Conservation (phyloP, 805 yeast species). For the Lachancea nothofagi region DNA sequence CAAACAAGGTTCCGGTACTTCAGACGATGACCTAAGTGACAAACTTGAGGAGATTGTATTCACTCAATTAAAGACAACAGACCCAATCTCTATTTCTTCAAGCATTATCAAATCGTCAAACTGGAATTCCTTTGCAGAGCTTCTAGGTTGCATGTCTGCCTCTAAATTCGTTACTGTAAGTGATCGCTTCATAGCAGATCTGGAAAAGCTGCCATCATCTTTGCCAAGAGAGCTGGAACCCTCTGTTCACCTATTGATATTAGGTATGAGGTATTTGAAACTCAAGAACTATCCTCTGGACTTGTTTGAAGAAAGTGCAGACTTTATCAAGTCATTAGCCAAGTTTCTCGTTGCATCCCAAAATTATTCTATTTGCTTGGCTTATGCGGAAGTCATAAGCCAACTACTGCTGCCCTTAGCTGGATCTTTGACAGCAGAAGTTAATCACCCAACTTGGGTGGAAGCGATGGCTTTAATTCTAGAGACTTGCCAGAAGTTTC, state of each 20-base stretch:
- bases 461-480: conserved; percentile 66
- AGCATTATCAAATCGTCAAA: conserved; percentile 80
- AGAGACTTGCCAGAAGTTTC: conserved; percentile 43
- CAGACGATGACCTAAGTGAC: conserved; percentile 74
- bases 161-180: conserved; percentile 81
- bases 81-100: conserved; percentile 61
- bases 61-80: conserved; percentile 81
- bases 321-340: conserved; percentile 76
- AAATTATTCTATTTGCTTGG: conserved; percentile 59
- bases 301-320: conserved; percentile 87
- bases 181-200: conserved; percentile 87
- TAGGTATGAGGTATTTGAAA: conserved; percentile 85
- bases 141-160: conserved; percentile 86
- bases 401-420: conserved; percentile 77
- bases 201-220: conserved; percentile 69
- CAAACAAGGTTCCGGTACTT: conserved; percentile 69
- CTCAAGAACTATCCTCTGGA: conserved; percentile 83
- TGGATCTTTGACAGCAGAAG: conserved; percentile 84
- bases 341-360: conserved; percentile 70
- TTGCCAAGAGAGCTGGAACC: conserved; percentile 50
- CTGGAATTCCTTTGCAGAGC: conserved; percentile 86
- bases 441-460: conserved; percentile 93
- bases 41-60: conserved; percentile 91
- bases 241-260: conserved; percentile 64
- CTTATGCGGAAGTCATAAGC: conserved; percentile 81